Conservation (phyloP, 768 basidiomycete genomes). For the Collybia sordida region DNA sequence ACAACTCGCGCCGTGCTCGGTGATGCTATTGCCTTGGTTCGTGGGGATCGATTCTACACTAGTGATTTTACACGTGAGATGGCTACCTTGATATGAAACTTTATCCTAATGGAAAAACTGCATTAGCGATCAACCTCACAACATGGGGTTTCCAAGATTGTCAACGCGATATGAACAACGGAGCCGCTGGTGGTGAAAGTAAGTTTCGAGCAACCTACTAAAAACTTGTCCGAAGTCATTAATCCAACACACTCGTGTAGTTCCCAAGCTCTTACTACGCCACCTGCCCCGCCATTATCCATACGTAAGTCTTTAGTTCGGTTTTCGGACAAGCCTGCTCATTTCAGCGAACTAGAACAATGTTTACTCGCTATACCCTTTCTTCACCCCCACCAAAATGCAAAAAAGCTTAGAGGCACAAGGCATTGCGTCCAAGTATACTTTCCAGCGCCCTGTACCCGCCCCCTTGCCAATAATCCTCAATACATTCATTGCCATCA, state of each 20-base stretch:
- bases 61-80: constrained; percentile 46
- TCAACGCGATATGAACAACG: constrained; percentile 33
- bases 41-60: constrained; percentile 54
- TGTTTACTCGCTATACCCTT: constrained; percentile 16
- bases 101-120: neutral
- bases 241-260: neutral
- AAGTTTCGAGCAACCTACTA: neutral
- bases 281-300: constrained; percentile 18
- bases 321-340: neutral
- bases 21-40: constrained; percentile 50
- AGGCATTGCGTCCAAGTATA: constrained; percentile 37
- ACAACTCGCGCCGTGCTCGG: constrained; percentile 49
- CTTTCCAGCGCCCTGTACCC: constrained; percentile 35
- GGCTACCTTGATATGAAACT: neutral
- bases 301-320: constrained; percentile 10
- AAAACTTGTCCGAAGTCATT: neutral
- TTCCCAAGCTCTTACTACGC: constrained; percentile 18
- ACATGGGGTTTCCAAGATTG: constrained; percentile 54
- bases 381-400: constrained; percentile 48
- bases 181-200: constrained; percentile 22
- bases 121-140: constrained; percentile 42
- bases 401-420: constrained; percentile 35
- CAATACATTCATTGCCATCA: constrained; percentile 33
- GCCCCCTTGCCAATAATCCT: constrained; percentile 27
- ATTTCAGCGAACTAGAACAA: constrained; percentile 7